A percentile compares a stretch with the other conserved stretches of the same genome.
Evolutionary conservation across 2,329 filamentous ascomycete genomes (phyloP).

Genomic region (Trichophyton mentagrophytes): DNA sequence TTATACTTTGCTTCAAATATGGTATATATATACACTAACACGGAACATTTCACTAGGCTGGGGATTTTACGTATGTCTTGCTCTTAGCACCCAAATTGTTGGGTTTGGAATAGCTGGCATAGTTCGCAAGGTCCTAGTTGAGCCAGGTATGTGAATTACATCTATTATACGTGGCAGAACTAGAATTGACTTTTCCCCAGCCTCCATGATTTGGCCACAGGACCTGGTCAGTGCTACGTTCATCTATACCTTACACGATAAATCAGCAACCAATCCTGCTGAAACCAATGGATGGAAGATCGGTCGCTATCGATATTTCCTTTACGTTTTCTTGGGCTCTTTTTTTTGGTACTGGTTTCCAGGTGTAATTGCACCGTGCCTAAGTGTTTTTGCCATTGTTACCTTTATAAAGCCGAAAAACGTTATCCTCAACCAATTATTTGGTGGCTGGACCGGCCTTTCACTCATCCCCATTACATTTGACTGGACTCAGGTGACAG

Average conservation of each 20-base stretch:
- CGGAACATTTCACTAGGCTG: slow-evolving; percentile 22
- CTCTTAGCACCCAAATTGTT: slow-evolving; percentile 55
- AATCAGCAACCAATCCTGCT: slow-evolving; percentile 40
- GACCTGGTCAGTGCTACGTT: slow-evolving; percentile 54
- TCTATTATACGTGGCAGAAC: background rate
- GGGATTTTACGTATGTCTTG: slow-evolving; percentile 52
- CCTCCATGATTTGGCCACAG: slow-evolving; percentile 61
- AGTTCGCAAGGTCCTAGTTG: slow-evolving; percentile 48
- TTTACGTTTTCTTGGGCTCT: slow-evolving; percentile 42
- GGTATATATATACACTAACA: background rate
- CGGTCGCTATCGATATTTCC: slow-evolving; percentile 54
- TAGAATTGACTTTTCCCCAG: slow-evolving; percentile 17
- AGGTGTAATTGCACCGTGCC: slow-evolving; percentile 54
- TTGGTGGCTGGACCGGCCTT: slow-evolving; percentile 55
- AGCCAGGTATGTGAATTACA: slow-evolving; percentile 16
- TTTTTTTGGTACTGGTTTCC: slow-evolving; percentile 59
- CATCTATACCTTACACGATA: slow-evolving; percentile 62
- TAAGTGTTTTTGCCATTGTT: slow-evolving; percentile 57
- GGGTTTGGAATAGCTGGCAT: slow-evolving; percentile 59
- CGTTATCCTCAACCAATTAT: slow-evolving; percentile 57
- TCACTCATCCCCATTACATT: slow-evolving; percentile 60
- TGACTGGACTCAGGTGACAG: slow-evolving; percentile 52
- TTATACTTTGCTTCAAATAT: background rate
- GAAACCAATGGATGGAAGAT: slow-evolving; percentile 52
- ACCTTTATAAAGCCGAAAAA: slow-evolving; percentile 62